Percentiles rank a stretch among this genome's conserved stretches.
These are phyloP conservation scores for Spergularia marina DNA, from an alignment of 148 eudicot genomes.

Conservation along the genomic window DNA sequence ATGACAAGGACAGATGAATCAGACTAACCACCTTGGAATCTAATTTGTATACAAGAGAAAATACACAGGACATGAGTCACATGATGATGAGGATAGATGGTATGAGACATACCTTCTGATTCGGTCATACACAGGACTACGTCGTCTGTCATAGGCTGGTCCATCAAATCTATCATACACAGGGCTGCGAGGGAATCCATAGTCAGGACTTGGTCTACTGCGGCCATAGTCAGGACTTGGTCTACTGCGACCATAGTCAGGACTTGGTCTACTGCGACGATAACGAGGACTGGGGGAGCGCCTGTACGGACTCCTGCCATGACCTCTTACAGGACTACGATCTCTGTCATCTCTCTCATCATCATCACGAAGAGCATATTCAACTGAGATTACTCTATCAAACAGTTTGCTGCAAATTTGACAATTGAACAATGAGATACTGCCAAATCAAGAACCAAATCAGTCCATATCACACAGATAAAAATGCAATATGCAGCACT, in stretches of 20 bases:
- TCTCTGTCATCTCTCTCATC: constrained; percentile 59
- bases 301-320: constrained; percentile 61
- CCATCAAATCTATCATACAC: constrained; percentile 58
- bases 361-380: constrained; percentile 90
- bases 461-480: background rate
- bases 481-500: background rate
- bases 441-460: background rate
- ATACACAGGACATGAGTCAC: too few relatives aligned
- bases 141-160: constrained; percentile 57
- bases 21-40: background rate
- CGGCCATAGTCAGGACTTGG: constrained; percentile 82
- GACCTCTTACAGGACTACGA: constrained; percentile 58
- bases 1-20: background rate
- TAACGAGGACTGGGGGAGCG: constrained; percentile 74
- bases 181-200: constrained; percentile 65
- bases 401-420: constrained; percentile 62
- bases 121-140: constrained; percentile 59
- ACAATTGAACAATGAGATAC: background rate
- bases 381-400: constrained; percentile 91
- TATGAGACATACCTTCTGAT: constrained; percentile 52
- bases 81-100: too few relatives aligned
- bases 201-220: constrained; percentile 69
- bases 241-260: constrained; percentile 68
- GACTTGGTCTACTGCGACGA: constrained; percentile 65
- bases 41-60: background rate